Evolutionary conservation across 164 flowering plant genomes (phyloP).

Genomic region (Kalanchoe fedtschenkoi): DNA sequence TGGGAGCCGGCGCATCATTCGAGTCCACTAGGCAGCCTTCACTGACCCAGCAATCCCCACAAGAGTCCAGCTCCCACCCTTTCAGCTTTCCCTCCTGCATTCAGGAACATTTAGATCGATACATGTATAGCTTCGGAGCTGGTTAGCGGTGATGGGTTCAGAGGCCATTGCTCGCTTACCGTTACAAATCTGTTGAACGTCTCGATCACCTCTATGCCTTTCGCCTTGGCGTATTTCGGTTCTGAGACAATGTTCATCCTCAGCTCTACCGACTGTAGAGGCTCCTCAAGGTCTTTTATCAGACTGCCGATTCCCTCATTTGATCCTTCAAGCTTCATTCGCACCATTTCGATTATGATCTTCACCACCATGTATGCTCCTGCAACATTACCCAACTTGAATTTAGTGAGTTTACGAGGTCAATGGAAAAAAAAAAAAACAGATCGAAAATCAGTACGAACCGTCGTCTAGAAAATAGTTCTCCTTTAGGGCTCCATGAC

Average conservation of each 20-base stretch:
- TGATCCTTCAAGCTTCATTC: slow-evolving; percentile 72
- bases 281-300: slow-evolving; percentile 75
- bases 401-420: background rate
- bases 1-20: slow-evolving; percentile 51
- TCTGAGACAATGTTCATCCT: slow-evolving; percentile 60
- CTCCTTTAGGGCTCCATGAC: slow-evolving; percentile 90
- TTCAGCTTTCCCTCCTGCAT: slow-evolving; percentile 48
- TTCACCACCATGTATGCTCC: slow-evolving; percentile 96
- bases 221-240: slow-evolving; percentile 61
- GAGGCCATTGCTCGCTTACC: slow-evolving; percentile 21
- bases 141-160: too few species aligned
- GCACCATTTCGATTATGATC: slow-evolving; percentile 86
- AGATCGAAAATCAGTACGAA: slow-evolving; percentile 9
- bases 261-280: slow-evolving; percentile 58
- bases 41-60: slow-evolving; percentile 93
- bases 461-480: slow-evolving; percentile 89
- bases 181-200: slow-evolving; percentile 47
- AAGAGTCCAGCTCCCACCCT: slow-evolving; percentile 78
- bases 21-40: slow-evolving; percentile 90
- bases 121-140: background rate
- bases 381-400: slow-evolving; percentile 2
- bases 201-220: slow-evolving; percentile 56
- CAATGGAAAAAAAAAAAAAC: background rate
- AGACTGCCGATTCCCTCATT: slow-evolving; percentile 73
- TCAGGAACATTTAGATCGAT: background rate